Percentiles rank a stretch among this genome's conserved stretches.
These are phyloP conservation scores for Prinsepia uniflora DNA, from an alignment of 306 rosid species.

Conservation along the genomic window DNA sequence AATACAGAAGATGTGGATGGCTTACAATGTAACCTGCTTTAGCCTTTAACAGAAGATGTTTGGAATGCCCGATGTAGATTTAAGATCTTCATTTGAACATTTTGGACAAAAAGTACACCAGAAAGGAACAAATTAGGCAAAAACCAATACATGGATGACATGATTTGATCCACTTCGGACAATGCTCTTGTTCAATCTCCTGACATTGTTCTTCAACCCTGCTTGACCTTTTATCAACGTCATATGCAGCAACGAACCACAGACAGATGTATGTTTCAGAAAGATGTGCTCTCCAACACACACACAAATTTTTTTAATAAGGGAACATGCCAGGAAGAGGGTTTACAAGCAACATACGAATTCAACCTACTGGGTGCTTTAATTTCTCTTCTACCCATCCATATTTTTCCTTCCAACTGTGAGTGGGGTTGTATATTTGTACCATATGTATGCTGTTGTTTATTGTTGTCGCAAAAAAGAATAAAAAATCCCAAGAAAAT, in stretches of 20 bases:
- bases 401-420: too few species aligned
- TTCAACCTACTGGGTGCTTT: too few species aligned
- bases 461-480: too few species aligned
- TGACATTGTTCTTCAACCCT: slow-evolving; percentile 79
- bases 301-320: neutral
- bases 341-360: too few species aligned
- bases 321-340: too few species aligned
- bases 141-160: slow-evolving; percentile 69
- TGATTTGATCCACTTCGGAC: slow-evolving; percentile 68
- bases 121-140: slow-evolving; percentile 62
- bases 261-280: slow-evolving; percentile 22
- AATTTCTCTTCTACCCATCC: too few species aligned
- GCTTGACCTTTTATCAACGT: slow-evolving; percentile 80
- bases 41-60: neutral
- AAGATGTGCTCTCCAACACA: neutral
- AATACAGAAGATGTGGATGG: neutral
- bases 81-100: slow-evolving; percentile 52
- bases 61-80: slow-evolving; percentile 10
- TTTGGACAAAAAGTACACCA: slow-evolving; percentile 77
- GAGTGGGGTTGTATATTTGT: too few species aligned
- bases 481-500: too few species aligned
- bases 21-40: slow-evolving; percentile 32
- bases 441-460: too few species aligned
- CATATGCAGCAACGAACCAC: slow-evolving; percentile 54
- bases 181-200: slow-evolving; percentile 84